Evolutionary conservation across 2,329 filamentous ascomycete species (phyloP), one percentile per base, ranked within the genome.

Genomic region (Ophiocordyceps robertsii): DNA sequence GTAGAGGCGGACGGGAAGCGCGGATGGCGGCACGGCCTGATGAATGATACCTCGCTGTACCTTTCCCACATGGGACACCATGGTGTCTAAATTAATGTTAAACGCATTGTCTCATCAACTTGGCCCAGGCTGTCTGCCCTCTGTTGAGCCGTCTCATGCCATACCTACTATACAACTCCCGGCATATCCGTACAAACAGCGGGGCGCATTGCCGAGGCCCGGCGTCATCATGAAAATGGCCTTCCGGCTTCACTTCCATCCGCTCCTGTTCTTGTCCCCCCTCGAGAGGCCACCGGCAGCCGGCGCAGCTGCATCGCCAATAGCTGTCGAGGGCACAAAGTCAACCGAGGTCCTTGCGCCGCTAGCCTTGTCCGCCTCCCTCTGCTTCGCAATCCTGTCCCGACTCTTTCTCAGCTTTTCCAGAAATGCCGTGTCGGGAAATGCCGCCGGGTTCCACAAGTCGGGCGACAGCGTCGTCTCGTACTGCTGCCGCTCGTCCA

Each of bases 401-500:
- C 74, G 72, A 44, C 60, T 65, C 53, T 65, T 68, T 24, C 66
- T 62, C 45, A 81, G 56, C 46, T 64, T 62, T 29, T 69, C 67
- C 43, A 67, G 66, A 46, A 65, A 75, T 1, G 75, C 75, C 61
- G 66, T 68, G 10, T 66, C 61, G 0, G 78, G 77, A 46, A 82
- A 75, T 4, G 52, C 64, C 2, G 55, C 55, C 1, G 77, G 74
- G 48, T 82, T 66, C 75, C 77, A 83, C 6, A 80, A 49, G 3
- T 73, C 69, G 2, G 58, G 52, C 1, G 69, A 54, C 38, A 82
- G 54, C 2, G 79, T 79, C 7, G 79, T 84, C 29, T 67, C 68
- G 58, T 89, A 88, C 60, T 84, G 80, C 21, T 69, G 72, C 40
- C 66, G 63, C 31, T 62, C 58, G 37, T 57, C 56, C 38, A 69